These are phyloP conservation scores for Monilinia fructicola DNA, from an alignment of 2,329 filamentous ascomycete genomes.

Conservation along the genomic window DNA sequence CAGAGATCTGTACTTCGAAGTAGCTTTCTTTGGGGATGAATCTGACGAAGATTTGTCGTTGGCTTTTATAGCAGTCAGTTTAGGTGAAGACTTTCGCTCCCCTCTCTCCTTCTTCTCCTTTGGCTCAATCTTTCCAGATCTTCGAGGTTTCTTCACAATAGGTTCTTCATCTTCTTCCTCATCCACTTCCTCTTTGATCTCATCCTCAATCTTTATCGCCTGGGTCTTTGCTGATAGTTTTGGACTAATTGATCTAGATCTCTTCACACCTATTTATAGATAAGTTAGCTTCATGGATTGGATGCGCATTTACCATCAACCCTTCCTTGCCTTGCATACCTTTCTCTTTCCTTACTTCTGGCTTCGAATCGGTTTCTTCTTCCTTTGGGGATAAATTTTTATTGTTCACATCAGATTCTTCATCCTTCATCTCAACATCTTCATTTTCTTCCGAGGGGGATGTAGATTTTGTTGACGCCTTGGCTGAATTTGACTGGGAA, in stretches of 20 bases:
- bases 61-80: conserved; percentile 26
- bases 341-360: conserved; percentile 13
- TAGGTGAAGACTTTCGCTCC: conserved; percentile 35
- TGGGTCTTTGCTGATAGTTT: conserved; percentile 30
- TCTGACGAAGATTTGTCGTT: conserved; percentile 27
- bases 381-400: conserved; percentile 27
- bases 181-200: conserved; percentile 46
- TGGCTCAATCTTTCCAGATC: conserved; percentile 46
- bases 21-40: conserved; percentile 24
- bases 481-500: conserved; percentile 49
- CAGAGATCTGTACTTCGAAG: conserved; percentile 27
- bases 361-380: conserved; percentile 19
- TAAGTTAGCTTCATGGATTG: conserved; percentile 11
- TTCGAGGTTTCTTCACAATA: conserved; percentile 44
- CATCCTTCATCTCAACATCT: conserved; percentile 37
- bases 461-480: conserved; percentile 34
- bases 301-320: neutral
- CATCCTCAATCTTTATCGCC: conserved; percentile 35
- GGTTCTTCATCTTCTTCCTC: conserved; percentile 44
- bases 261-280: conserved; percentile 32
- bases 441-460: conserved; percentile 30
- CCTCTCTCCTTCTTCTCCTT: conserved; percentile 41
- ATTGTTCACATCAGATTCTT: conserved; percentile 29
- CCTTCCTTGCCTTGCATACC: neutral
- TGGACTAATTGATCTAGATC: conserved; percentile 32